Evolutionary conservation across 148 eudicot species (phyloP), one percentile per base, ranked within the genome.

Genomic region (Nepenthes mirabilis): DNA sequence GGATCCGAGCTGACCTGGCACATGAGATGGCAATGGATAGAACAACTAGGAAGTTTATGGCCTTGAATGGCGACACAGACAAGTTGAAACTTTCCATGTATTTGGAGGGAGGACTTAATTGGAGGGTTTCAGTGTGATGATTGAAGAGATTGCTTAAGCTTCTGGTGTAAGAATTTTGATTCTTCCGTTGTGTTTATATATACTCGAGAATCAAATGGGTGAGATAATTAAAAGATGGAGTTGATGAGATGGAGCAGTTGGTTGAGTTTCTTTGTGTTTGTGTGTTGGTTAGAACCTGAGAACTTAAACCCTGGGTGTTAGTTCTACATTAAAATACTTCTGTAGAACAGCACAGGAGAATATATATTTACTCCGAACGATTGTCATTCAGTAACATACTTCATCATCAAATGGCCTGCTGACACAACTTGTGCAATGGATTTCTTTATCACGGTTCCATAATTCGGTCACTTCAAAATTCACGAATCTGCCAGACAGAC

Each of bases 191-290:
- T 36, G 62, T 58, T 65, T 75, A 76, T 65, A 74, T 78, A 71
- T 33, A 54, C 7, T 4, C 0, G 57, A 48, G 52, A 23, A 23
- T 23, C 23, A 23, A 23, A 23, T 23, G 23, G 23, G 23, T 23
- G 23, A 23, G 23, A 23, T 23, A 23, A 64, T 55, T 32, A 51
- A 4, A 57, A 56, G 51, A 64, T 73, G 81, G 82, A 76, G 83
- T 80, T 70, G 85, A 78, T 80, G 57, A 74, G 70, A 66, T 80
- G 83, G 85, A 80, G 89, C 36, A 69, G 85, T 73, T 79, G 57
- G 33, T 9, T 35, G 13, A 57, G 9, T 43, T 34, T 52, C 69
- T 71, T 57, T 61, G 57, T 37, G 6, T 4, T 49, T 60, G 79
- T 82, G 87, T 69, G 57, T 82, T 76, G 60, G 87, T 79, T 82